Conservation (phyloP, 768 basidiomycete species). For the Cyclocybe aegerita region DNA sequence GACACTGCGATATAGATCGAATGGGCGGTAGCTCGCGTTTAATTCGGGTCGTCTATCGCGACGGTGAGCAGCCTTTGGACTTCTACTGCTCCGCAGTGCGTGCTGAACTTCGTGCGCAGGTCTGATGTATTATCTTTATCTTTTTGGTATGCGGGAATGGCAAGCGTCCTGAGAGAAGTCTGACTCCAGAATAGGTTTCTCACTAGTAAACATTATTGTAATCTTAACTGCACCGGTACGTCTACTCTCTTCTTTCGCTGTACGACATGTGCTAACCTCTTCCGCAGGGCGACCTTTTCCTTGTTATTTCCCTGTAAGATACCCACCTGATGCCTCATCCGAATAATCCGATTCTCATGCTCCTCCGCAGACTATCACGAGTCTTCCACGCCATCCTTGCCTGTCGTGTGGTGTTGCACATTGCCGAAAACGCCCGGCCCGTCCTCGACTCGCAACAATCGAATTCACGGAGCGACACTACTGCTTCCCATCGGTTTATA, state of each 20-base stretch:
- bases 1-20: neutral
- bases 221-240: conserved; percentile 14
- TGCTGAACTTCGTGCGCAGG: conserved; percentile 9
- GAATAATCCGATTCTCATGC: neutral
- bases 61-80: conserved; percentile 12
- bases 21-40: conserved; percentile 12
- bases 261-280: neutral
- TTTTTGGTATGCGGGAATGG: conserved; percentile 11
- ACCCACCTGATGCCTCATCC: neutral
- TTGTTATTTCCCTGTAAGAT: conserved; percentile 16
- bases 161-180: neutral
- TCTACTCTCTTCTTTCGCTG: neutral
- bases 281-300: conserved; percentile 12
- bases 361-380: conserved; percentile 10
- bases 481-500: too few species aligned
- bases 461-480: too few species aligned
- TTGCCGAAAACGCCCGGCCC: conserved; percentile 2
- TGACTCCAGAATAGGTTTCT: conserved; percentile 11
- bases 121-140: conserved; percentile 20
- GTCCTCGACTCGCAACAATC: neutral
- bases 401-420: conserved; percentile 17
- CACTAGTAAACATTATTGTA: conserved; percentile 16
- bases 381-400: conserved; percentile 17
- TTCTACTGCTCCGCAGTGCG: neutral
- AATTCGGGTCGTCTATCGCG: conserved; percentile 10